phyloP scores from a whole-genome alignment of 257 asterid species.

The Salvia splendens region DNA sequence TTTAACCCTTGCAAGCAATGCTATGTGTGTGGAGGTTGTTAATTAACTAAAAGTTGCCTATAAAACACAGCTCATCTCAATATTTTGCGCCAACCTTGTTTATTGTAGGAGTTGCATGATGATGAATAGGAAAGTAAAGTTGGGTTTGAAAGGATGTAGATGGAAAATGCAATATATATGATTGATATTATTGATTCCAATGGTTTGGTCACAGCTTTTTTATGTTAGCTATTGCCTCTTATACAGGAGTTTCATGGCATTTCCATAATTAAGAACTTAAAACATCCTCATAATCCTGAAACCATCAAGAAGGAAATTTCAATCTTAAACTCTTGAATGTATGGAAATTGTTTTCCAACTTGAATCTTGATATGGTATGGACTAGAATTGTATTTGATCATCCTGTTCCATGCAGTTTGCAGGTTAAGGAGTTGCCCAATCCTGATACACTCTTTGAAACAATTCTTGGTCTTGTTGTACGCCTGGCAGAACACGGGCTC shows the following conservation, averaged over 20 bases:
- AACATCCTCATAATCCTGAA: background rate
- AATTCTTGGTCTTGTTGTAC: slow-evolving; percentile 75
- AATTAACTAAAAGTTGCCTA: background rate
- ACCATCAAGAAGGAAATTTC: background rate
- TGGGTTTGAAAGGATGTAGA: background rate
- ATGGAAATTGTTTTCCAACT: background rate
- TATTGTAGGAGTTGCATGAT: background rate
- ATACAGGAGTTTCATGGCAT: background rate
- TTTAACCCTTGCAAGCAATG: too few species aligned
- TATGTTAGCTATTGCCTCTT: too few species aligned
- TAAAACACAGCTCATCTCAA: background rate
- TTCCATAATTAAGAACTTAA: background rate
- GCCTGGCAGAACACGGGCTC: slow-evolving; percentile 95
- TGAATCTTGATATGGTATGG: slow-evolving; percentile 19
- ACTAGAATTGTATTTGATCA: slow-evolving; percentile 23
- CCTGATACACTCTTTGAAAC: slow-evolving; percentile 78
- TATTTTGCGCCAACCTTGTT: background rate
- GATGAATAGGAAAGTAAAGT: slow-evolving; percentile 21
- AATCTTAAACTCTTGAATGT: too few species aligned
- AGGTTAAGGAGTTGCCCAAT: slow-evolving; percentile 83
- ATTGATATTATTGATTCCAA: too few species aligned
- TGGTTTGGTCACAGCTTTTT: too few species aligned
- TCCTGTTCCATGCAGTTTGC: slow-evolving; percentile 59
- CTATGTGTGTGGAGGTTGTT: too few species aligned
- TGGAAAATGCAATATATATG: too few species aligned